A percentile compares a stretch with the other conserved stretches of the same genome.
phyloP scores from a whole-genome alignment of 495 filamentous ascomycete species.

The Aspergillus heteromorphus region DNA sequence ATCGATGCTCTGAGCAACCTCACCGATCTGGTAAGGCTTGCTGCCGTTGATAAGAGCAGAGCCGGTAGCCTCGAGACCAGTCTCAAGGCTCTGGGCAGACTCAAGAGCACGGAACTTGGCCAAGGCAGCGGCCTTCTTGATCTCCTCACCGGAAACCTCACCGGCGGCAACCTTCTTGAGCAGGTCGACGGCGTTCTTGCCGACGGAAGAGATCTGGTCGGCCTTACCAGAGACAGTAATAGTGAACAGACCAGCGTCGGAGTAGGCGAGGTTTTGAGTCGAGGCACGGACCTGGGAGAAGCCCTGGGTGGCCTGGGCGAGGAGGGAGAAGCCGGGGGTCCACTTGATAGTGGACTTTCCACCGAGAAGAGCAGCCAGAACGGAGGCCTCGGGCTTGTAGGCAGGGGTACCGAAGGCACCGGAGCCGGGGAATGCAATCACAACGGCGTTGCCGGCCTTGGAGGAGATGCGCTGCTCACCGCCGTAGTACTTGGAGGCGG shows the following conservation, averaged over 20 bases:
- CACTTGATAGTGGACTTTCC: slow-evolving; percentile 91
- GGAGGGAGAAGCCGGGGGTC: slow-evolving; percentile 84
- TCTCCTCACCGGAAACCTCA: slow-evolving; percentile 70
- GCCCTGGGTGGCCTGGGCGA: slow-evolving; percentile 67
- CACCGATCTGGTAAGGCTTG: slow-evolving; percentile 82
- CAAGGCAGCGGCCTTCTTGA: slow-evolving; percentile 84
- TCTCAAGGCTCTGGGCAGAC: slow-evolving; percentile 64
- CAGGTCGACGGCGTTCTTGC: slow-evolving; percentile 61
- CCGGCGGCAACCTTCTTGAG: slow-evolving; percentile 75
- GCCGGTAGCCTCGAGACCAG: slow-evolving; percentile 66
- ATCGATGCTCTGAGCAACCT: slow-evolving; percentile 72
- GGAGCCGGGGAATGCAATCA: slow-evolving; percentile 89
- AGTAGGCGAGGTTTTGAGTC: slow-evolving; percentile 79
- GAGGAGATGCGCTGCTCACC: slow-evolving; percentile 88
- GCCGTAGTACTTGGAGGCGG: slow-evolving; percentile 78
- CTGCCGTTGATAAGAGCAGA: slow-evolving; percentile 71
- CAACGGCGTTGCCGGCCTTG: slow-evolving; percentile 65
- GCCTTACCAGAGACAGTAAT: slow-evolving; percentile 73
- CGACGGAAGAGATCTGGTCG: slow-evolving; percentile 57
- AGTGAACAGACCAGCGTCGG: slow-evolving; percentile 85
- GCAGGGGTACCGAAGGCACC: slow-evolving; percentile 61
- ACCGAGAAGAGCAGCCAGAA: slow-evolving; percentile 85
- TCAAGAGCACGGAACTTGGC: slow-evolving; percentile 94
- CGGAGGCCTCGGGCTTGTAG: slow-evolving; percentile 84
- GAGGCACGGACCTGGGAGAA: slow-evolving; percentile 60